phyloP scores from a whole-genome alignment of 2,329 filamentous ascomycete genomes.

The Epichloe bromicola region DNA sequence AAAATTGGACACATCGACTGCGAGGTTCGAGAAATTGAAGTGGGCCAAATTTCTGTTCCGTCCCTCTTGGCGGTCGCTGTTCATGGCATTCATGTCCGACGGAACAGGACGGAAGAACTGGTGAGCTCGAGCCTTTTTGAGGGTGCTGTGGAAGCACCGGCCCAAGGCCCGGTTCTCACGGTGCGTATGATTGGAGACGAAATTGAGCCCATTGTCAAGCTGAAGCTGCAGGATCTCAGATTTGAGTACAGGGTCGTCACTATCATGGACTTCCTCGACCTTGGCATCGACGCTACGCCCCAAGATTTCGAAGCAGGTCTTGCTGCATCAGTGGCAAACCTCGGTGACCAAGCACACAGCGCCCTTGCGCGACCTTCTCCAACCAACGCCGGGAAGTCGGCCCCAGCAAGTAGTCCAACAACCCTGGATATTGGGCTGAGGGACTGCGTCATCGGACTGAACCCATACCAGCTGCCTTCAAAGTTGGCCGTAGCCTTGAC shows the following conservation, averaged over 20 bases:
- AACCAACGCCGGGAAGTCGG: slow-evolving; percentile 9
- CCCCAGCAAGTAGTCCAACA: slow-evolving; percentile 39
- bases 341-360: slow-evolving; percentile 51
- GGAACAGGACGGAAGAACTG: slow-evolving; percentile 59
- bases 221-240: slow-evolving; percentile 73
- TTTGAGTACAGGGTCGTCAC: slow-evolving; percentile 84
- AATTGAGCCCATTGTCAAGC: slow-evolving; percentile 78
- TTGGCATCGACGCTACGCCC: slow-evolving; percentile 52
- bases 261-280: slow-evolving; percentile 63
- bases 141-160: slow-evolving; percentile 14
- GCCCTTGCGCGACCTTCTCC: slow-evolving; percentile 22
- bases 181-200: slow-evolving; percentile 85
- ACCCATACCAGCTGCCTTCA: slow-evolving; percentile 61
- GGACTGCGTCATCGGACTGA: slow-evolving; percentile 74
- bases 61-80: slow-evolving; percentile 70
- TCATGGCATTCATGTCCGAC: slow-evolving; percentile 43
- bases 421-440: slow-evolving; percentile 62
- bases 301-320: slow-evolving; percentile 66
- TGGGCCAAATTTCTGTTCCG: slow-evolving; percentile 74
- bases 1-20: slow-evolving; percentile 53
- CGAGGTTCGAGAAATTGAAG: slow-evolving; percentile 49
- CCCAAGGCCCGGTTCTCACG: slow-evolving; percentile 52
- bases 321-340: slow-evolving; percentile 65
- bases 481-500: slow-evolving; percentile 71
- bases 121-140: slow-evolving; percentile 38